Base-by-base conservation (phyloP, 2,329 filamentous ascomycete genomes). In the Teratosphaeria epicoccoides region DNA sequence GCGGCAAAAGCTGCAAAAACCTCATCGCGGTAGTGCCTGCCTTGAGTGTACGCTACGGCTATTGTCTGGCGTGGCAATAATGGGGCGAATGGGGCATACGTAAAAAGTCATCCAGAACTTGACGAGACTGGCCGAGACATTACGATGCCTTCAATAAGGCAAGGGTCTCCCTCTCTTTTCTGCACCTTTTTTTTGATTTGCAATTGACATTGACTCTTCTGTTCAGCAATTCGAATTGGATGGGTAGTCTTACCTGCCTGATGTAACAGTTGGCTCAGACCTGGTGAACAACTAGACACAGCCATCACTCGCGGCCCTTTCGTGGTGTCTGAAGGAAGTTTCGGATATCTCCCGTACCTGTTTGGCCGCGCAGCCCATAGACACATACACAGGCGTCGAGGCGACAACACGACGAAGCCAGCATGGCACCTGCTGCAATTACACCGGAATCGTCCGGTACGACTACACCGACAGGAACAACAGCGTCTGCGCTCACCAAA, bases 391-490 rank as follows among this genome's bases (percentile, higher is more conserved):
- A 17, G n/a, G 9, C 14, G 14, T 40, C 17, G 14, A 14, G 14
- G 17, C 17, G 14, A 14, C 29, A 37, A 11, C 2, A 37, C 10
- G 33, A 40, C 33, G n/a, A 20, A 49, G 12, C 23, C 47, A 57
- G 28, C 29, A 68, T 68, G 66, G 60, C 64, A 33, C 62, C 66
- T 23, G 54, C 58, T 49, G 55, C 61, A 11, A 55, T 68, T 49
- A 68, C 66, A 12, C 66, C 66, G 17, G 64, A 65, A 20, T 56
- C 64, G 17, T 68, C 65, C 10, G 67, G 65, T 56, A 67, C 66
- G 28, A 59, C 60, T 37, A 68, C 67, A 2, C 66, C 66, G 17
- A 68, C 63, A 20, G 59, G 61, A 24, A 58, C 61, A 3, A 62
- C 64, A 25, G 66, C 66, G 24, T 63, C 67, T 7, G 57, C 60